These are phyloP conservation scores for Paramyrothecium roridum DNA, from an alignment of 2,329 filamentous ascomycete species.

Conservation along the genomic window DNA sequence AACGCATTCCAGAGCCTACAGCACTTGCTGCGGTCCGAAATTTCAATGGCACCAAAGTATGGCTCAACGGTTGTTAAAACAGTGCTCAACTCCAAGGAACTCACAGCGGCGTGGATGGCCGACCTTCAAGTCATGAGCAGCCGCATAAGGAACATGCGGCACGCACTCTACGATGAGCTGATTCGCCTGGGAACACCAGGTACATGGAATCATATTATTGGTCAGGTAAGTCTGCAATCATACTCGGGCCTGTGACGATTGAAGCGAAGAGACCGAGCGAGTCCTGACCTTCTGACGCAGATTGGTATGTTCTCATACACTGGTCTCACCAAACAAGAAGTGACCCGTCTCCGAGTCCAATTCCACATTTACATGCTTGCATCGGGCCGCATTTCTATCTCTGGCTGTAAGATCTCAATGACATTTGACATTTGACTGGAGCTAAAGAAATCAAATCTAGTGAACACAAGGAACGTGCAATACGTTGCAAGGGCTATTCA, in stretches of 20 bases:
- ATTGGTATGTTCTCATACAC: slow-evolving; percentile 39
- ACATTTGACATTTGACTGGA: too few species aligned
- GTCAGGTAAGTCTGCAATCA: too few species aligned
- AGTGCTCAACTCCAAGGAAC: slow-evolving; percentile 2
- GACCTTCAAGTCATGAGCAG: slow-evolving; percentile 29
- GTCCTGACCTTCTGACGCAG: slow-evolving; percentile 28
- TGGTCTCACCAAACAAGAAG: slow-evolving; percentile 25
- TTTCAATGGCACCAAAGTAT: slow-evolving; percentile 5
- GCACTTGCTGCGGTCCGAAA: slow-evolving; percentile 5
- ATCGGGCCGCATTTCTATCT: too few species aligned
- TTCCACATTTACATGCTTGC: slow-evolving; percentile 2
- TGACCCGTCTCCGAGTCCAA: slow-evolving; percentile 8
- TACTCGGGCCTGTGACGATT: slow-evolving; percentile 3
- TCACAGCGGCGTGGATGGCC: slow-evolving; percentile 5
- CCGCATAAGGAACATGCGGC: slow-evolving; percentile 26
- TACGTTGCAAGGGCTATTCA: too few species aligned
- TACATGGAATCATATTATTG: too few species aligned
- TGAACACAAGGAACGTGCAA: too few species aligned
- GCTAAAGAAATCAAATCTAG: too few species aligned
- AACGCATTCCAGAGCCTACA: not conserved
- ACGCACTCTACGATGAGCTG: too few species aligned
- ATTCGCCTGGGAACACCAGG: too few species aligned
- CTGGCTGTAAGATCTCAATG: too few species aligned
- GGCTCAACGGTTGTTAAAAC: slow-evolving; percentile 5
- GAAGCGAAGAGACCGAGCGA: slow-evolving; percentile 15